Conservation (phyloP, 1,139 yeast genomes). For the Debaryomycetaceae sp. region DNA sequence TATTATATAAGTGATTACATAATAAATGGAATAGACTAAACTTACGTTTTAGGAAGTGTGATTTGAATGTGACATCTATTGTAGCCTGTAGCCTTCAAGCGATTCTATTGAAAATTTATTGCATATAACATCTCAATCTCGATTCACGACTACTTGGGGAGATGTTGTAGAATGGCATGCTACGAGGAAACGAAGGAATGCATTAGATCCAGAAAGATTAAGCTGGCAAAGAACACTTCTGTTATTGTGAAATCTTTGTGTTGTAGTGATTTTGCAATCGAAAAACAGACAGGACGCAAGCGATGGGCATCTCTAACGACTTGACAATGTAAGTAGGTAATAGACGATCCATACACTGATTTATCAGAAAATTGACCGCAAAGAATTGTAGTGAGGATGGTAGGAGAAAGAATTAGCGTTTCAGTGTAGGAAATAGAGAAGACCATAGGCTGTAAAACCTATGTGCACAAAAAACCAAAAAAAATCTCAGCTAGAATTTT, state of each 20-base stretch:
- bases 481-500: neutral
- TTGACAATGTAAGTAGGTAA: neutral
- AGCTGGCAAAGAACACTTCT: too few relatives aligned
- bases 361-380: neutral
- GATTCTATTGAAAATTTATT: neutral
- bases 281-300: neutral
- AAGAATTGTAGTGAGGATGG: neutral
- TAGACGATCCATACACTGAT: neutral
- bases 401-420: neutral
- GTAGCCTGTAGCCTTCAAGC: neutral
- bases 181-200: too few relatives aligned
- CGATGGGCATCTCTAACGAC: neutral
- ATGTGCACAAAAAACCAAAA: neutral
- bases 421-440: neutral
- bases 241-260: too few relatives aligned
- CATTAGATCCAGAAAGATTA: too few relatives aligned
- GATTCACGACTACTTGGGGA: too few relatives aligned
- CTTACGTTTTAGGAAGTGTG: neutral
- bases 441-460: neutral
- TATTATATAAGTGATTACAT: neutral
- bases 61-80: neutral
- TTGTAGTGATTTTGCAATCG: neutral
- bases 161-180: too few relatives aligned
- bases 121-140: neutral
- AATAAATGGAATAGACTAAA: neutral